These are phyloP conservation scores for Claviceps pazoutovae DNA, from an alignment of 2,329 filamentous ascomycete genomes.

Conservation along the genomic window DNA sequence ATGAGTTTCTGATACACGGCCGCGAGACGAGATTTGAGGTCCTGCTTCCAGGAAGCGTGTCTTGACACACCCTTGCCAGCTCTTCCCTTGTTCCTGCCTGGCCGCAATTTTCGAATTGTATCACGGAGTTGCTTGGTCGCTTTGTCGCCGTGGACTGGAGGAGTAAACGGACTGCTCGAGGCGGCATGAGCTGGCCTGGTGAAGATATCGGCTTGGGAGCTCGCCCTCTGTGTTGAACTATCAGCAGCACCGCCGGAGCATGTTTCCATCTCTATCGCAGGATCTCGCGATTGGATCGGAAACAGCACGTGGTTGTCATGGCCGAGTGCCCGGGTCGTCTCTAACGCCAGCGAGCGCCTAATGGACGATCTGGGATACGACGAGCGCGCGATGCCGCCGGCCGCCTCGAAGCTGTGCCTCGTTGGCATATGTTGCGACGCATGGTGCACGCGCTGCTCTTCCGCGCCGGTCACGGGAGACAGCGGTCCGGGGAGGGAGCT, in stretches of 20 bases:
- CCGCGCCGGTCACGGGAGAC: not conserved
- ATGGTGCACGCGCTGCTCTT: not conserved
- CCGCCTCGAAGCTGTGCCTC: slow-evolving; percentile 6
- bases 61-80: slow-evolving; percentile 9
- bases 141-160: not conserved
- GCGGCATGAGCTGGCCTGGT: not conserved
- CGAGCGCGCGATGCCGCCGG: not conserved
- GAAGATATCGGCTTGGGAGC: not conserved
- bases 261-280: slow-evolving; percentile 1
- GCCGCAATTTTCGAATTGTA: slow-evolving; percentile 4
- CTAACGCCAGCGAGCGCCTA: slow-evolving; percentile 5
- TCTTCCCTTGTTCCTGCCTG: slow-evolving; percentile 1
- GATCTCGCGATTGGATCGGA: slow-evolving; percentile 11
- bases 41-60: slow-evolving; percentile 15
- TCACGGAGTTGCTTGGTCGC: not conserved
- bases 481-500: not conserved
- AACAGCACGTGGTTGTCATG: slow-evolving; percentile 12
- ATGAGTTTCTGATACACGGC: slow-evolving; percentile 30
- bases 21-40: slow-evolving; percentile 15
- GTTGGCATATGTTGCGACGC: not conserved
- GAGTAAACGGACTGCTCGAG: not conserved
- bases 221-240: no score
- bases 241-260: not conserved
- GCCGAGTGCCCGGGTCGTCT: not conserved
- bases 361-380: slow-evolving; percentile 3